Evolutionary conservation across 345 rosid species (phyloP).

Genomic region (Syzygium jambos): DNA sequence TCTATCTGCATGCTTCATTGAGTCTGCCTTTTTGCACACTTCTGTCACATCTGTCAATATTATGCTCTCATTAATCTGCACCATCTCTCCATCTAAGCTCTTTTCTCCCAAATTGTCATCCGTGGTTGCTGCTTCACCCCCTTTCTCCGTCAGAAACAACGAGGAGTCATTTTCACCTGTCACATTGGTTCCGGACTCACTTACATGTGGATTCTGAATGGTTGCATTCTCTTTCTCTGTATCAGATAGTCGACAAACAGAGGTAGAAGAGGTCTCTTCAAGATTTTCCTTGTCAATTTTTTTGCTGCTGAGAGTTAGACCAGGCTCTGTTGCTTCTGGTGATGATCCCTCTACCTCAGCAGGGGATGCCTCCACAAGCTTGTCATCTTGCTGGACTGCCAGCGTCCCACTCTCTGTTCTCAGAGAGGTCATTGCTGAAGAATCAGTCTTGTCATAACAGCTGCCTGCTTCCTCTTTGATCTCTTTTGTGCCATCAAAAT

Average conservation of each 20-base stretch:
- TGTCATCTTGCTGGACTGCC: conserved; percentile 7
- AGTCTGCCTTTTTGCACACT: background rate
- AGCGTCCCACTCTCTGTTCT: conserved; percentile 4
- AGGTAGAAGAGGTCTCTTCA: background rate
- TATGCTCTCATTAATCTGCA: background rate
- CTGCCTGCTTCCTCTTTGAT: background rate
- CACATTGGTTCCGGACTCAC: background rate
- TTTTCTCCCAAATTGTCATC: background rate
- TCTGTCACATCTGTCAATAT: background rate
- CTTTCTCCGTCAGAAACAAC: conserved; percentile 2
- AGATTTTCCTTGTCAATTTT: background rate
- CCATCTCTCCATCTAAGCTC: background rate
- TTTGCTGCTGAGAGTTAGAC: background rate
- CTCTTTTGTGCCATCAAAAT: background rate
- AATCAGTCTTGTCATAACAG: background rate
- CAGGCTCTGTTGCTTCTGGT: background rate
- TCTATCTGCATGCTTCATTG: conserved; percentile 9
- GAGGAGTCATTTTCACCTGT: background rate
- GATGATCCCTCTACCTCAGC: background rate
- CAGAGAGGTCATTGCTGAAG: background rate
- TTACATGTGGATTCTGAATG: background rate
- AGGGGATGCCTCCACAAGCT: background rate
- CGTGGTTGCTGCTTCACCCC: conserved; percentile 6
- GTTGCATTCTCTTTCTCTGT: background rate
- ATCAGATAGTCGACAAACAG: background rate